Percentiles rank a stretch among this genome's conserved stretches.
phyloP scores from a whole-genome alignment of 495 filamentous ascomycete genomes.

The Clavariopsis aquatica region DNA sequence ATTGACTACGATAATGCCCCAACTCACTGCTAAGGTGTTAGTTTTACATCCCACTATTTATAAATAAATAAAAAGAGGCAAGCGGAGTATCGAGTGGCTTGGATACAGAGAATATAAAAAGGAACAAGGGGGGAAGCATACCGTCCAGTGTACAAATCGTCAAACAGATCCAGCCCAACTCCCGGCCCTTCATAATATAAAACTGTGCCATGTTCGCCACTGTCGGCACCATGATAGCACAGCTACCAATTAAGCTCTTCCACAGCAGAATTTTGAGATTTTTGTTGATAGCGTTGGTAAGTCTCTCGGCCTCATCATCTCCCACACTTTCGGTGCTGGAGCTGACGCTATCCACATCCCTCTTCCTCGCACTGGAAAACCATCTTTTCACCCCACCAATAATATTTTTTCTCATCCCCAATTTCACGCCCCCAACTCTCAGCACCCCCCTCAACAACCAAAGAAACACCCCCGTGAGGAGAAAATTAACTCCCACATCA shows the following conservation, averaged over 20 bases:
- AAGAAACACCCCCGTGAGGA: not conserved
- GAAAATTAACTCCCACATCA: not conserved
- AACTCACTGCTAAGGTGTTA: not conserved
- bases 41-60: not conserved
- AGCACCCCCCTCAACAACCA: not conserved
- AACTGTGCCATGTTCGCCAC: slow-evolving; percentile 23
- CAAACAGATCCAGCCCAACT: slow-evolving; percentile 21
- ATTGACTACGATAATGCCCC: slow-evolving; percentile 7
- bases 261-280: slow-evolving; percentile 19
- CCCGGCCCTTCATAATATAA: slow-evolving; percentile 14
- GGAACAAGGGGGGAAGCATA: not conserved
- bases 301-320: not conserved
- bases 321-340: not conserved
- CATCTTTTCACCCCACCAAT: not conserved
- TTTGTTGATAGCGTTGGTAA: not conserved
- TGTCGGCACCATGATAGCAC: slow-evolving; percentile 13
- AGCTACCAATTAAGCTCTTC: slow-evolving; percentile 11
- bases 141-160: slow-evolving; percentile 18
- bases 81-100: not conserved
- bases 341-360: not conserved
- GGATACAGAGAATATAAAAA: not conserved
- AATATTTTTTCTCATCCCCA: no score
- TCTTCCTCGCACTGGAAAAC: not conserved
- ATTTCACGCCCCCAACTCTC: not conserved
- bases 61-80: not conserved